Evolutionary conservation across 768 basidiomycete genomes (phyloP).

Genomic region (Baorangia bicolor): DNA sequence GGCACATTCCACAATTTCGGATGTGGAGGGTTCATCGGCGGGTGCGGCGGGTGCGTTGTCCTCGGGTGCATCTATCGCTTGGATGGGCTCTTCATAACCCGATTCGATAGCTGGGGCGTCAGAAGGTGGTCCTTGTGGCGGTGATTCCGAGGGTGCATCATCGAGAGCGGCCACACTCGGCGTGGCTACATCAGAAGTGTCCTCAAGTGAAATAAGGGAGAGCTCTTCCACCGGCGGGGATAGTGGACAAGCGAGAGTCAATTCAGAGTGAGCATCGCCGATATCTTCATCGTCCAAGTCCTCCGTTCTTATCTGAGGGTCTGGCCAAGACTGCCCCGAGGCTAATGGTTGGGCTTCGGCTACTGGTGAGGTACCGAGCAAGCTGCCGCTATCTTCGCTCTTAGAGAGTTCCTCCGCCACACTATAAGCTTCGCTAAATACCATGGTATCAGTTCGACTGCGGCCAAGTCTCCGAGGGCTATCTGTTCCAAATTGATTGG

Average conservation of each 20-base stretch:
- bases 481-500: slow-evolving; percentile 24
- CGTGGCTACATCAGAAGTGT: background rate
- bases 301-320: slow-evolving; percentile 13
- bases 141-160: slow-evolving; percentile 1
- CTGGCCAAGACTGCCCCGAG: slow-evolving; percentile 9
- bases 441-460: slow-evolving; percentile 73
- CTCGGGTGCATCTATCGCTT: background rate
- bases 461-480: slow-evolving; percentile 51
- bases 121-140: background rate
- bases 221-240: slow-evolving; percentile 32
- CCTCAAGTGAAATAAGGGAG: slow-evolving; percentile 27
- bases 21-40: background rate
- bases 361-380: slow-evolving; percentile 12
- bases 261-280: slow-evolving; percentile 23
- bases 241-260: slow-evolving; percentile 12
- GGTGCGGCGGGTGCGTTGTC: background rate
- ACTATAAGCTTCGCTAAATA: slow-evolving; percentile 48
- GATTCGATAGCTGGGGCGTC: slow-evolving; percentile 10
- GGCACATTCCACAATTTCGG: slow-evolving; percentile 3
- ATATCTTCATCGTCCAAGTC: slow-evolving; percentile 26
- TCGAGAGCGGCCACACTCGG: background rate
- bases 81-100: slow-evolving; percentile 6
- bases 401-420: slow-evolving; percentile 40
- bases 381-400: slow-evolving; percentile 7
- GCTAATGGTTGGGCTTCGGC: slow-evolving; percentile 11